Conservation (phyloP, 176 grass and related monocot species). For the Dendrocalamus sinicus region DNA sequence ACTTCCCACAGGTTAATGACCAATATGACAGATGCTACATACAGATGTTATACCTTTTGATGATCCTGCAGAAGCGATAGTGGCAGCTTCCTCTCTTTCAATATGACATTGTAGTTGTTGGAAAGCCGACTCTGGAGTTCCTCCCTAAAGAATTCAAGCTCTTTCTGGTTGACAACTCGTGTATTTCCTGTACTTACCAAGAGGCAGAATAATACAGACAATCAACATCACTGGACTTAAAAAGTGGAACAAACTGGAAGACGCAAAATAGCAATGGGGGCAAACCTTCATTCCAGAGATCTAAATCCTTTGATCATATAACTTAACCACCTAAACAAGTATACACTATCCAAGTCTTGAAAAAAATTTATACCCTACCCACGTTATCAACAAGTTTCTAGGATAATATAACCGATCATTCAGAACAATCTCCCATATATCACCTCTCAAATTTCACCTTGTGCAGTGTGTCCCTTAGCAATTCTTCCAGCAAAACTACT, state of each 20-base stretch:
- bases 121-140: slow-evolving; percentile 62
- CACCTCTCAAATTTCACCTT: background rate
- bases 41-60: slow-evolving; percentile 66
- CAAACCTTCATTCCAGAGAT: background rate
- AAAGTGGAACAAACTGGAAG: background rate
- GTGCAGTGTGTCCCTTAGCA: background rate
- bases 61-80: slow-evolving; percentile 77
- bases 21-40: background rate
- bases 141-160: slow-evolving; percentile 79
- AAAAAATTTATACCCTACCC: background rate
- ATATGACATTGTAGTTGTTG: slow-evolving; percentile 85
- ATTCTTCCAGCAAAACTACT: background rate
- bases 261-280: background rate
- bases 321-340: background rate
- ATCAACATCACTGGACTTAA: background rate
- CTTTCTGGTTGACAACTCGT: slow-evolving; percentile 79
- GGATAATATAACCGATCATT: background rate
- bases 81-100: slow-evolving; percentile 78
- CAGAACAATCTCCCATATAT: background rate
- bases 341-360: background rate
- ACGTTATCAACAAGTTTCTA: background rate
- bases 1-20: background rate
- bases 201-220: background rate
- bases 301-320: background rate
- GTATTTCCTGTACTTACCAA: slow-evolving; percentile 73